phyloP scores from a whole-genome alignment of 345 rosid species.

The Garcia nutans region DNA sequence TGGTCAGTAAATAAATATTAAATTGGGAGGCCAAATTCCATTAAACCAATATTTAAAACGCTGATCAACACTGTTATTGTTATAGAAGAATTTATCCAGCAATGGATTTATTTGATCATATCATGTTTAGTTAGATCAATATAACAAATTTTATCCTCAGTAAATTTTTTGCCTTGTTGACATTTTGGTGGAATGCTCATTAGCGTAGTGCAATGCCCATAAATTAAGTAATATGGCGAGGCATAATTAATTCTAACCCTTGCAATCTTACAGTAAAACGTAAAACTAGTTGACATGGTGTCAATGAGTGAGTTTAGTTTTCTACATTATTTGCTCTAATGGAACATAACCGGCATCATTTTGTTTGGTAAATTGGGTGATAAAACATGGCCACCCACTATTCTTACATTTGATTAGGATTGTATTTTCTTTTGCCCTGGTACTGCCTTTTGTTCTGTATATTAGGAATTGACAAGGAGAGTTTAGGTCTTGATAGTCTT shows the following conservation, averaged over 20 bases:
- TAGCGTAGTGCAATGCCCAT: background rate
- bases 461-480: background rate
- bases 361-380: no score
- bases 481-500: background rate
- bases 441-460: background rate
- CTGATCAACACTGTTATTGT: background rate
- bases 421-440: background rate
- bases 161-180: background rate
- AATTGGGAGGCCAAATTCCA: no score
- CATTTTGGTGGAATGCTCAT: background rate
- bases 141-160: background rate
- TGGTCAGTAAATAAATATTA: no score
- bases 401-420: background rate
- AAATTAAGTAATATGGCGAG: background rate
- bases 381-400: background rate
- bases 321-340: no score
- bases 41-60: no score
- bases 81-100: background rate
- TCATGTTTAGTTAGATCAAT: background rate
- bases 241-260: no score
- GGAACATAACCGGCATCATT: no score
- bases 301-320: no score
- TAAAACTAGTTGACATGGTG: no score
- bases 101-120: background rate
- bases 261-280: background rate